Conservation (phyloP, 345 rosid species). For the Pistacia integerrima region DNA sequence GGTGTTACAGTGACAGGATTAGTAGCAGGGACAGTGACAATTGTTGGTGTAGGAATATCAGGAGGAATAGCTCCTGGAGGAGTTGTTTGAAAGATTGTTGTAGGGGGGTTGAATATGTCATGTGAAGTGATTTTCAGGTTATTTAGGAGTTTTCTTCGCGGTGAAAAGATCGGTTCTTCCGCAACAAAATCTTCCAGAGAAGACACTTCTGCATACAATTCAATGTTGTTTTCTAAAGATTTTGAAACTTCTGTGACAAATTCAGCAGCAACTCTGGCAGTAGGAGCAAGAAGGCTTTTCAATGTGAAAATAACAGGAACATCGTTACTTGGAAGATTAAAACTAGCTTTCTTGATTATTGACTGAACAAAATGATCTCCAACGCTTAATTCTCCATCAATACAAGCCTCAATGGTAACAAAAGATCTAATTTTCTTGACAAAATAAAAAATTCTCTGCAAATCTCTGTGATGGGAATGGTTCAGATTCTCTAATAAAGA, state of each 20-base stretch:
- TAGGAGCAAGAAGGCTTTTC: constrained; percentile 22
- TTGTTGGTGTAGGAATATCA: constrained; percentile 49
- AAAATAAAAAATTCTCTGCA: constrained; percentile 28
- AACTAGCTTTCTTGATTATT: constrained; percentile 26
- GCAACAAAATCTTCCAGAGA: constrained; percentile 20
- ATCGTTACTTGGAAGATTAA: constrained; percentile 26
- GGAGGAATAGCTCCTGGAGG: constrained; percentile 42
- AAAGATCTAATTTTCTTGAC: constrained; percentile 29
- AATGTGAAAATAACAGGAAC: constrained; percentile 29
- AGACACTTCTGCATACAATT: constrained; percentile 31
- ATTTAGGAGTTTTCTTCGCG: constrained; percentile 37
- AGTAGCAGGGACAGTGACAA: constrained; percentile 58
- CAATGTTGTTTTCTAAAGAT: constrained; percentile 22
- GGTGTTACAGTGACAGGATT: constrained; percentile 45
- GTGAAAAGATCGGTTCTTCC: constrained; percentile 25
- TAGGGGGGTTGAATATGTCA: constrained; percentile 46
- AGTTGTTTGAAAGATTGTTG: constrained; percentile 33
- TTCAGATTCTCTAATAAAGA: constrained; percentile 39
- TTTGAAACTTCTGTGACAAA: constrained; percentile 24
- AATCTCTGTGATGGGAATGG: constrained; percentile 20
- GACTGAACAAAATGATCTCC: constrained; percentile 32
- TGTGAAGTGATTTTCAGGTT: constrained; percentile 28
- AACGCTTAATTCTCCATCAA: constrained; percentile 20
- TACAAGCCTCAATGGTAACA: constrained; percentile 34
- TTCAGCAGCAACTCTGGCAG: constrained; percentile 27